These are phyloP conservation scores for Pythium biforme DNA, from an alignment of 352 stramenopile species.

Conservation along the genomic window DNA sequence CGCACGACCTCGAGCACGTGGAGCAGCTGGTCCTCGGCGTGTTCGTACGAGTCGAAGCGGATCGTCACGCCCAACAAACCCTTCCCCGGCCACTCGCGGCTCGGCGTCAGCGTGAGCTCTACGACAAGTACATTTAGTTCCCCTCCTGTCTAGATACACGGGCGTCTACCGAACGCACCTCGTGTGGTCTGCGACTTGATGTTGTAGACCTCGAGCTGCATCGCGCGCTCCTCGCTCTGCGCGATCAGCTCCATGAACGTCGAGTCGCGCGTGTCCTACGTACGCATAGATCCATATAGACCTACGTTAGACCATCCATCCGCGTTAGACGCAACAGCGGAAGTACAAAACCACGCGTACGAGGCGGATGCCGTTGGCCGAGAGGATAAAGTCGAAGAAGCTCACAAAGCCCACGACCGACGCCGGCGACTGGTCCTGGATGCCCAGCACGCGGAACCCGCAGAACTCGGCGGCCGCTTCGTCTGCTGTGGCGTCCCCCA, in stretches of 20 bases:
- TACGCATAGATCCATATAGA: background rate
- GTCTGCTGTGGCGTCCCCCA: conserved; percentile 5
- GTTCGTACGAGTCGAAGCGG: conserved; percentile 95
- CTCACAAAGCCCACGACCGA: conserved; percentile 91
- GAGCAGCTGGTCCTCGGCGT: conserved; percentile 94
- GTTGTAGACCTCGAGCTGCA: conserved; percentile 78
- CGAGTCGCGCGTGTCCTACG: conserved; percentile 78
- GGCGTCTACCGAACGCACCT: conserved; percentile 20
- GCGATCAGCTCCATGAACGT: conserved; percentile 93
- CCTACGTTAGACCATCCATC: background rate
- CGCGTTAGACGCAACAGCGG: background rate
- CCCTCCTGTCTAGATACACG: background rate
- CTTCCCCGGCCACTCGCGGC: conserved; percentile 91
- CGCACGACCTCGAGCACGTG: conserved; percentile 92
- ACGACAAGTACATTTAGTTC: background rate
- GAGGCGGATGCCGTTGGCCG: conserved; percentile 89
- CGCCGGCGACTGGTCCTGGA: conserved; percentile 94
- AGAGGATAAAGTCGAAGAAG: conserved; percentile 98
- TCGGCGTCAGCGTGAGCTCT: conserved; percentile 89
- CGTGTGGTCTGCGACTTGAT: conserved; percentile 74
- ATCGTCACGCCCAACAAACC: conserved; percentile 97
- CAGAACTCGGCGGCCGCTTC: conserved; percentile 60
- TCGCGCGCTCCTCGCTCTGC: conserved; percentile 71
- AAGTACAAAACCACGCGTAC: conserved; percentile 20
- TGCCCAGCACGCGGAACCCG: conserved; percentile 95